Base-by-base conservation (phyloP, 2,329 filamentous ascomycete genomes). In the Pestalotiopsis sp. region DNA sequence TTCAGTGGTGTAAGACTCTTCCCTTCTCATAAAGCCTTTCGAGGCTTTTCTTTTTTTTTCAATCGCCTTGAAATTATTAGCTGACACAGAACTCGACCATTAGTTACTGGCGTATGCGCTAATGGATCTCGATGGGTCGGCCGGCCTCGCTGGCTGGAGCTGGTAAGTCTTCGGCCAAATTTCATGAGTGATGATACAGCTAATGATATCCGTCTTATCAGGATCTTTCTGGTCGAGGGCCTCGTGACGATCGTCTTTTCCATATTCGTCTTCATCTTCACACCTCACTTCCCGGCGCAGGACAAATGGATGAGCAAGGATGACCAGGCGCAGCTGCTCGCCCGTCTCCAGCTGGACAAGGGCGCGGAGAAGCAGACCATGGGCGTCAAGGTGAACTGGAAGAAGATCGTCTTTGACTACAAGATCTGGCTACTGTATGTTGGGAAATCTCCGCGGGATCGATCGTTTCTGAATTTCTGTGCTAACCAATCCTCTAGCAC, bases 381-480 rank as follows among this genome's bases (percentile, higher is more conserved):
- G 64, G 59, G 27, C 36, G 64, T 31, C 52, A 66, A 57, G 64
- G 64, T 66, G 4, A 20, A 66, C 27, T 66, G 64, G 64, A 13
- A 14, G 2, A 66, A 66, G 64, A 66, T 66, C 31, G 31, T 66
- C 4, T 57, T 66, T 49, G 52, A 66, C 39, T 66, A 66, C 64
- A 66, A 66, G 49, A 57, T 66, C 36, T 66, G 64, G 64, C 64
- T 66, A 31, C 41, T 66, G 64, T 66, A 56, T 31, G 64, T 66
- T 9, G 49, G 17, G 13, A 4, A 13, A 4, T 52, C 27, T 49
- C n/a, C 17, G 38, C 27, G 14, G 45, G n/a, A 14, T 20, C 31
- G 36, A 39, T 17, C 58, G 23, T 36, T 36, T 12, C 58, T 61
- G 38, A 23, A 13, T 17, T 27, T 20, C 17, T n/a, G 17, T 52